Evolutionary conservation across 805 yeast species (phyloP).

Genomic region (Pichia cephalocereana): DNA sequence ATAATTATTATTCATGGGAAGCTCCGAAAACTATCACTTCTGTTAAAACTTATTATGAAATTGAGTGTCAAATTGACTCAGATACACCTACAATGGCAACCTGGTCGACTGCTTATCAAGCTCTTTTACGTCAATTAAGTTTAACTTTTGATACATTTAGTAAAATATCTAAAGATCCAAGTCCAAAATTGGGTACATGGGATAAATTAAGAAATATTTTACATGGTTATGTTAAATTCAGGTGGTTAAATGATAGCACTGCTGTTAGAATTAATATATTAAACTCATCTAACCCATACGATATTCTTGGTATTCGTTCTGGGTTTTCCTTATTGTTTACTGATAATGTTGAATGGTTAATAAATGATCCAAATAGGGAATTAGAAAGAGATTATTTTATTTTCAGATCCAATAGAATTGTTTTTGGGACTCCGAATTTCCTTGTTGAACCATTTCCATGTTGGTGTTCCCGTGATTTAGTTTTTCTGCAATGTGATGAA

Average conservation of each 20-base stretch:
- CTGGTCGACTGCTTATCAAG: slow-evolving; percentile 82
- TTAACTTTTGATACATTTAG: slow-evolving; percentile 72
- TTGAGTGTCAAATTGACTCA: slow-evolving; percentile 47
- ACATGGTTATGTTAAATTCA: slow-evolving; percentile 55
- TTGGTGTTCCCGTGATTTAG: slow-evolving; percentile 47
- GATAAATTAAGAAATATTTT: slow-evolving; percentile 71
- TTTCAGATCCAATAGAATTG: slow-evolving; percentile 51
- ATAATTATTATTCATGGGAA: slow-evolving; percentile 42
- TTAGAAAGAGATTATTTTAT: slow-evolving; percentile 53
- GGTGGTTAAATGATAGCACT: slow-evolving; percentile 38
- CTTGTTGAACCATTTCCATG: slow-evolving; percentile 41
- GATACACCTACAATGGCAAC: slow-evolving; percentile 53
- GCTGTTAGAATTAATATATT: slow-evolving; percentile 53
- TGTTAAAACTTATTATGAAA: slow-evolving; percentile 59
- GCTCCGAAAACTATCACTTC: slow-evolving; percentile 73
- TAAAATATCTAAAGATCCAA: slow-evolving; percentile 85
- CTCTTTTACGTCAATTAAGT: slow-evolving; percentile 76
- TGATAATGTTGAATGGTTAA: slow-evolving; percentile 45
- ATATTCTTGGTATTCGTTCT: slow-evolving; percentile 52
- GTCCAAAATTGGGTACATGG: slow-evolving; percentile 85
- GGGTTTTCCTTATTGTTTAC: slow-evolving; percentile 75
- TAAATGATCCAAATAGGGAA: slow-evolving; percentile 55
- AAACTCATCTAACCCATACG: slow-evolving; percentile 75
- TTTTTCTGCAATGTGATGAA: slow-evolving; percentile 36
- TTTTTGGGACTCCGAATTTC: slow-evolving; percentile 72